Percentiles rank a stretch among this genome's conserved stretches.
Conservation (phyloP, 768 basidiomycete species). For the Mycena vulgaris region DNA sequence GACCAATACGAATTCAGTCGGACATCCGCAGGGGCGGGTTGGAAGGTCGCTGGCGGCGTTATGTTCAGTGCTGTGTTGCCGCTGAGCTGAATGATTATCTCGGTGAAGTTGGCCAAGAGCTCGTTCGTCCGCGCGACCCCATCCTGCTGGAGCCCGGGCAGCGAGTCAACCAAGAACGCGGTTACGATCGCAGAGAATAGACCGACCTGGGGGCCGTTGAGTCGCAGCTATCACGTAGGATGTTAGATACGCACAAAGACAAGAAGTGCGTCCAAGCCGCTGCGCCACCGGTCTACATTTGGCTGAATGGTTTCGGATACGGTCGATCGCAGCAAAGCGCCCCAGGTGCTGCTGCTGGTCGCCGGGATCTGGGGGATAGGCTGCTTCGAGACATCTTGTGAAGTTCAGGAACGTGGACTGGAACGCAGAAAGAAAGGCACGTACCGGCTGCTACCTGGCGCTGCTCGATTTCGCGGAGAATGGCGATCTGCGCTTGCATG, state of each 20-base stretch:
- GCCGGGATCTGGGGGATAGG: neutral
- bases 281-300: neutral
- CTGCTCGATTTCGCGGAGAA: neutral
- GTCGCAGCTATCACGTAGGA: no score
- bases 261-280: neutral
- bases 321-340: neutral
- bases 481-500: neutral
- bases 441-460: neutral
- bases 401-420: neutral
- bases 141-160: slow-evolving; percentile 7
- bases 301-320: neutral
- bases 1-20: no score
- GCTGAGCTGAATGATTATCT: slow-evolving; percentile 24
- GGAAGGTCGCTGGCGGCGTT: no score
- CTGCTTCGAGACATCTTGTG: neutral
- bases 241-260: neutral
- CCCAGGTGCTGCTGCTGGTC: neutral
- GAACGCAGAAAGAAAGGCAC: neutral
- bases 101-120: slow-evolving; percentile 49
- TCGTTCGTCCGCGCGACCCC: slow-evolving; percentile 43
- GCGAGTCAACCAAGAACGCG: slow-evolving; percentile 1
- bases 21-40: no score
- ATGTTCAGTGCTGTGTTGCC: neutral
- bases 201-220: neutral
- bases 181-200: slow-evolving; percentile 10